phyloP scores from a whole-genome alignment of 192 early-diverging fungal species.

The Coemansia sp. region DNA sequence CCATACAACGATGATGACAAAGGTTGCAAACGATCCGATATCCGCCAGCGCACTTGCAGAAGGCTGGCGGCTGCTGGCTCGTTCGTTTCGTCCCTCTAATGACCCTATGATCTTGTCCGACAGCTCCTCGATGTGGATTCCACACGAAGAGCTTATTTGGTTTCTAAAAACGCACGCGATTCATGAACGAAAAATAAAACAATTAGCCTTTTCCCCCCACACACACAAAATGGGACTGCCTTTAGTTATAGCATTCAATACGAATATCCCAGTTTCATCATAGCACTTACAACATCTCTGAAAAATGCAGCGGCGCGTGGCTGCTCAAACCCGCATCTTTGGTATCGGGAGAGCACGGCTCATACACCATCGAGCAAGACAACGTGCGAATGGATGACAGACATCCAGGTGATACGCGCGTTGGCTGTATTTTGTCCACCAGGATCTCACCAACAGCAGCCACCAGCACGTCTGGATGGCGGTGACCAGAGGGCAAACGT shows the following conservation, averaged over 20 bases:
- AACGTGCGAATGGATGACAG: conserved; percentile 14
- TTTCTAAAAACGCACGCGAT: conserved; percentile 1
- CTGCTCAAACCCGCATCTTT: not conserved
- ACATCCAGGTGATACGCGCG: not conserved
- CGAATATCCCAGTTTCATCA: too few relatives aligned
- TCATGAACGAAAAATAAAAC: not conserved
- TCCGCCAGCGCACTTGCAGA: not conserved
- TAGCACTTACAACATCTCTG: conserved; percentile 29
- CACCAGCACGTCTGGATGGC: conserved; percentile 10
- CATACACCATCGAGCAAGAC: conserved; percentile 32
- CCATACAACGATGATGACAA: conserved; percentile 20
- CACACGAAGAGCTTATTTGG: conserved; percentile 17
- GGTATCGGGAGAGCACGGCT: conserved; percentile 1
- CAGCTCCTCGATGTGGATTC: conserved; percentile 17
- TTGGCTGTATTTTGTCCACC: not conserved
- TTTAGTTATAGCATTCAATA: too few relatives aligned
- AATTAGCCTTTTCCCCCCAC: too few relatives aligned
- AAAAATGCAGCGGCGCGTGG: conserved; percentile 17
- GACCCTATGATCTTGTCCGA: conserved; percentile 22
- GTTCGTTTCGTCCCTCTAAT: not conserved
- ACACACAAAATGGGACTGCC: too few relatives aligned
- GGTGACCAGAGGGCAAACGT: not conserved
- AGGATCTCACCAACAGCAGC: not conserved
- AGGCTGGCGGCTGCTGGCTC: not conserved
- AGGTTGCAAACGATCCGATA: conserved; percentile 14